Conservation (phyloP, 495 filamentous ascomycete species). For the Penicillium samsonianum region DNA sequence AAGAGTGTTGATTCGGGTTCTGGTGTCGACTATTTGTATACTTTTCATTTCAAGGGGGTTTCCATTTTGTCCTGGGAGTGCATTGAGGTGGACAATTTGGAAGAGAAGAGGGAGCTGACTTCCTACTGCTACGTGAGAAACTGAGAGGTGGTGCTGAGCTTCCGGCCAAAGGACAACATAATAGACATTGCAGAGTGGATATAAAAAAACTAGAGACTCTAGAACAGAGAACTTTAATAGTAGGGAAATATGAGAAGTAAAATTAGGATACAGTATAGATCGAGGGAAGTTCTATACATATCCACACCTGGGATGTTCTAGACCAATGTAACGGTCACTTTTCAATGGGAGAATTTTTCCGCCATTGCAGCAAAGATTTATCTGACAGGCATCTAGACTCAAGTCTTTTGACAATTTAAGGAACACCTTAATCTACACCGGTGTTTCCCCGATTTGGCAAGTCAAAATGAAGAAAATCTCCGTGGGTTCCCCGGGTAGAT, state of each 20-base stretch:
- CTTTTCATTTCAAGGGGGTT: constrained; percentile 38
- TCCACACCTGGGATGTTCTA: too few species aligned
- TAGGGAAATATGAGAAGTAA: too few species aligned
- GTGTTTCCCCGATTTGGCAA: too few species aligned
- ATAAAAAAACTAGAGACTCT: constrained; percentile 14
- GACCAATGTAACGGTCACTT: too few species aligned
- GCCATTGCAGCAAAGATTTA: too few species aligned
- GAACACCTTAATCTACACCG: too few species aligned
- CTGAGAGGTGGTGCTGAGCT: constrained; percentile 7
- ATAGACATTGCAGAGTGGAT: constrained; percentile 19
- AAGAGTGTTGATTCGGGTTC: not conserved
- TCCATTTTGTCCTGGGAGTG: constrained; percentile 34
- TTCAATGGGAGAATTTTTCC: too few species aligned
- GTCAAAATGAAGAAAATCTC: too few species aligned
- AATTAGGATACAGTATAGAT: too few species aligned
- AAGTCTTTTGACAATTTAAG: too few species aligned
- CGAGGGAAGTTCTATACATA: not conserved
- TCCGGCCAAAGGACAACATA: constrained; percentile 17
- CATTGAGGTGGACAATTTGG: not conserved
- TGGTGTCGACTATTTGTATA: constrained; percentile 20
- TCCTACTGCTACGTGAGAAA: not conserved
- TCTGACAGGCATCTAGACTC: too few species aligned
- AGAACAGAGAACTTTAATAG: constrained; percentile 11
- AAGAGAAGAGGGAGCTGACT: not conserved
- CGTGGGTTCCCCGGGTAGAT: too few species aligned